Evolutionary conservation across 1,284 basidiomycete genomes (phyloP), one percentile per base, ranked within the genome.

Genomic region (Malassezia slooffiae): DNA sequence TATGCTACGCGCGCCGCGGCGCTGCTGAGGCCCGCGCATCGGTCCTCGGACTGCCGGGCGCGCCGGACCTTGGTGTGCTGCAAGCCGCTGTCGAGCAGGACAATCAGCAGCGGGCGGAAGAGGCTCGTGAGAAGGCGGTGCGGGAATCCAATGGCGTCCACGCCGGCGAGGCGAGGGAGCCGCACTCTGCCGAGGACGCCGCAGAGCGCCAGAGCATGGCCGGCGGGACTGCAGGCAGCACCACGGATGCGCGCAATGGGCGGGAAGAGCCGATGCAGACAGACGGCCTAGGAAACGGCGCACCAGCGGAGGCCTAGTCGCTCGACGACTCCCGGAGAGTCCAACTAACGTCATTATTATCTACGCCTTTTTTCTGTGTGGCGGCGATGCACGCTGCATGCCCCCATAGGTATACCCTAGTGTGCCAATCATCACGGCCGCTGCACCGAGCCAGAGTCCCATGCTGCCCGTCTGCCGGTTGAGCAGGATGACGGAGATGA

Each of bases 341-440:
- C n/a, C n/a, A n/a, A n/a, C n/a, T 27, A 27, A 7, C 26, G 7
- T 27, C 26, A 8, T 27, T 27, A 33, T 21, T 34, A 22, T 34
- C 24, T n/a, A 32, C 20, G 22, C 32, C 19, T 19, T 19, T 31
- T 15, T 11, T 19, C 29, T 31, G 33, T 24, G 17, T 10, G 26
- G 11, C 21, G 24, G 21, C 15, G 10, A 7, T 13, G 28, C 13
- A 17, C 26, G 27, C 32, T 29, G 34, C 19, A 38, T 26, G 10
- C 46, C 46, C 15, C 46, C 46, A 19, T 48, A 48, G 11, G 48
- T 75, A 70, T 88, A 88, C 3, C 74, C 76, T 19, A 87, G 57
- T 1, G 83, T 86, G 3, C 85, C 84, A 4, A 77, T 46, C 46
- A 85, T 73, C 9, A 88, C 84, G 43, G 82, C 63, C 13, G 64